These are phyloP conservation scores for Lipomyces yamadae DNA, from an alignment of 805 yeast species.

Conservation along the genomic window DNA sequence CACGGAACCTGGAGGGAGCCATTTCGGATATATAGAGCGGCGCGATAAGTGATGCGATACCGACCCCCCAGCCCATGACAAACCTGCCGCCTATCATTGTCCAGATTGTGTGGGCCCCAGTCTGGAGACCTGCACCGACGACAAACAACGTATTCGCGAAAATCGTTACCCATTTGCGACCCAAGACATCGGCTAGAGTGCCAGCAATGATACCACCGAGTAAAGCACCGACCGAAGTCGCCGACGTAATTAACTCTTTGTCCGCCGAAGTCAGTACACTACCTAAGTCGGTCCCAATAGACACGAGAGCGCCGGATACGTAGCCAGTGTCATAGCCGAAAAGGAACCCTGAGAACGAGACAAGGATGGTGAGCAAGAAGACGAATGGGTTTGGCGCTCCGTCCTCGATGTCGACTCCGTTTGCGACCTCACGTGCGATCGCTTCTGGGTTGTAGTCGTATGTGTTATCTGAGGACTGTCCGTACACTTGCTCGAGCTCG, in stretches of 20 bases:
- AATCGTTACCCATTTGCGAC: conserved; percentile 83
- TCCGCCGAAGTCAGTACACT: conserved; percentile 70
- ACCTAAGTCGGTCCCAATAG: conserved; percentile 75
- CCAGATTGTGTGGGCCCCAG: conserved; percentile 82
- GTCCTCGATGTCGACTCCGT: conserved; percentile 36
- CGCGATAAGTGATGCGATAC: conserved; percentile 91
- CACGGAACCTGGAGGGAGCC: conserved; percentile 86
- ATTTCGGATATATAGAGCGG: conserved; percentile 91
- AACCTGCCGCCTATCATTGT: conserved; percentile 91
- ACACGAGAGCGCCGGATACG: conserved; percentile 89
- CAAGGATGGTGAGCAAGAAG: conserved; percentile 42
- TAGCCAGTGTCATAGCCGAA: conserved; percentile 98
- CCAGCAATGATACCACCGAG: conserved; percentile 82
- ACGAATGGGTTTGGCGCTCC: conserved; percentile 38
- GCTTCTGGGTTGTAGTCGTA: conserved; percentile 14
- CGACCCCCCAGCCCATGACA: conserved; percentile 95
- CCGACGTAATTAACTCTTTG: conserved; percentile 88
- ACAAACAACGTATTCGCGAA: conserved; percentile 81
- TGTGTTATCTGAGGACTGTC: not conserved
- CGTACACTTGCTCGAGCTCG: not conserved
- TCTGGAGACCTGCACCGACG: conserved; percentile 83
- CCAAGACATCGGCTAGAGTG: conserved; percentile 75
- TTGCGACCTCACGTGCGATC: conserved; percentile 15
- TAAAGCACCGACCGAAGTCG: conserved; percentile 92
- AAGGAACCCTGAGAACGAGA: conserved; percentile 94